phyloP scores from a whole-genome alignment of 345 rosid genomes.

The Eucalyptus erythrocorys region DNA sequence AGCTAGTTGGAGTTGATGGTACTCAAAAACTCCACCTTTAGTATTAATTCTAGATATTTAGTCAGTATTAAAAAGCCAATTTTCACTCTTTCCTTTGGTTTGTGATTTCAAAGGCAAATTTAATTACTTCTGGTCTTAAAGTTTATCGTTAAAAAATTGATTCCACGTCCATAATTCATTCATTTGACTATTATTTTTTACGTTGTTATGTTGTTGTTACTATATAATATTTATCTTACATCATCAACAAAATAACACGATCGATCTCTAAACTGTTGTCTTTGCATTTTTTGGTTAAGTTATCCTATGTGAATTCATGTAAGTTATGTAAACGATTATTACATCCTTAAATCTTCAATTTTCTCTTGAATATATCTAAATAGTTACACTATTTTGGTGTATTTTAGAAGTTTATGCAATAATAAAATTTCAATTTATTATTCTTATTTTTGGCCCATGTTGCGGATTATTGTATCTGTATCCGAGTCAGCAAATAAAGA shows the following conservation, averaged over 20 bases:
- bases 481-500: not conserved
- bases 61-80: not conserved
- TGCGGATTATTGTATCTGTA: not conserved
- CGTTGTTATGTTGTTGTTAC: not conserved
- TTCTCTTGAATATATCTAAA: not conserved
- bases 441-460: not conserved
- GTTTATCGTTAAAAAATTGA: not conserved
- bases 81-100: not conserved
- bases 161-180: not conserved
- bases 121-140: not conserved
- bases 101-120: not conserved
- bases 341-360: not conserved
- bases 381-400: not conserved
- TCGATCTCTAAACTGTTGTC: not conserved
- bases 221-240: not conserved
- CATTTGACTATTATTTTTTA: not conserved
- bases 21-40: not conserved
- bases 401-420: not conserved
- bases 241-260: not conserved
- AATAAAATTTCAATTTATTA: not conserved
- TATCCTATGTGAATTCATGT: not conserved
- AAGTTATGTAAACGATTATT: not conserved
- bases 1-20: not conserved
- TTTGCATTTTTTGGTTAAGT: not conserved
- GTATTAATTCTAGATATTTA: not conserved